These are phyloP conservation scores for Kingdonia uniflora DNA, from an alignment of 164 flowering plant genomes.

Conservation along the genomic window DNA sequence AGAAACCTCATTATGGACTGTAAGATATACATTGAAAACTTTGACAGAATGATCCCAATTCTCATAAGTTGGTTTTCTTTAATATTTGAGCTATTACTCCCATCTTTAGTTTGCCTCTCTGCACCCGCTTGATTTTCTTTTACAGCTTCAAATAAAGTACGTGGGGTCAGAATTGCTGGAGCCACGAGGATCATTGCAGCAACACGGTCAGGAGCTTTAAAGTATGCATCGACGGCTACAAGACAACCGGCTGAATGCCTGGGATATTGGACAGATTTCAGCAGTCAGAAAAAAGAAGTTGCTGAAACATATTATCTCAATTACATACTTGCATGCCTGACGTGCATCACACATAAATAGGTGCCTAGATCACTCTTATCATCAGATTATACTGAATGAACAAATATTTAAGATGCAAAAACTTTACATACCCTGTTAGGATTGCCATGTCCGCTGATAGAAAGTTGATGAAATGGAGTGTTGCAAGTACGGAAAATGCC, in stretches of 20 bases:
- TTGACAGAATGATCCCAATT: slow-evolving; percentile 25
- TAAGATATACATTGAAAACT: slow-evolving; percentile 22
- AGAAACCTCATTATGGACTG: slow-evolving; percentile 23
- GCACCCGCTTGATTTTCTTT: slow-evolving; percentile 14
- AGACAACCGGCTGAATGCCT: slow-evolving; percentile 96
- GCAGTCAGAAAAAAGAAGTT: slow-evolving; percentile 14
- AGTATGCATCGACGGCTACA: slow-evolving; percentile 75
- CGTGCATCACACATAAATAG: too few species aligned
- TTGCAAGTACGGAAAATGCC: slow-evolving; percentile 71
- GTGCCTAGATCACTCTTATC: too few species aligned
- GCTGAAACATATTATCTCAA: slow-evolving; percentile 5
- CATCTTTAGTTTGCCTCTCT: slow-evolving; percentile 17
- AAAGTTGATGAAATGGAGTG: slow-evolving; percentile 59
- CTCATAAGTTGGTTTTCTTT: slow-evolving; percentile 23
- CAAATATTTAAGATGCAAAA: neutral
- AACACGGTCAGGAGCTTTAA: slow-evolving; percentile 85
- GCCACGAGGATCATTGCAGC: slow-evolving; percentile 94
- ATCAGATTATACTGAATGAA: too few species aligned
- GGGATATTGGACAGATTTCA: slow-evolving; percentile 17
- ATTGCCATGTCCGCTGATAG: slow-evolving; percentile 63
- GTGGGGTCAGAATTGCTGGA: slow-evolving; percentile 83
- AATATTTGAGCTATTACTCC: slow-evolving; percentile 12
- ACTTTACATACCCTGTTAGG: slow-evolving; percentile 55
- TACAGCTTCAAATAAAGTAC: slow-evolving; percentile 11
- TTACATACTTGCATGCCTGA: too few species aligned